These are phyloP conservation scores for Globisporangium camurandrum DNA, from an alignment of 352 stramenopile genomes.

Conservation along the genomic window DNA sequence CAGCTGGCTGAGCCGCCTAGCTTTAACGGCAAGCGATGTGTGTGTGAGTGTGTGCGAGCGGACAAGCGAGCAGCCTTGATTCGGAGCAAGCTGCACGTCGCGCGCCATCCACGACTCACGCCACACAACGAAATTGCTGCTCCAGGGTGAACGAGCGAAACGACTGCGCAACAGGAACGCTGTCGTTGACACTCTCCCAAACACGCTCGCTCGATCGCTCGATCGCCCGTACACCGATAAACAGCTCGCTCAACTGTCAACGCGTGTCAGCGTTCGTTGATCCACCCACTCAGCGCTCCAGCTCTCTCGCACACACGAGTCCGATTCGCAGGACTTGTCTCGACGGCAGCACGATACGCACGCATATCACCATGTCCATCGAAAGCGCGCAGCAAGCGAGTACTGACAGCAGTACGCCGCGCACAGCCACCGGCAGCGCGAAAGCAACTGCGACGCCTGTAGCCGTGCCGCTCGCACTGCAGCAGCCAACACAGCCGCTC, in stretches of 20 bases:
- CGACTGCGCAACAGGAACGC: conserved; percentile 17
- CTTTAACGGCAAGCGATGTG: background rate
- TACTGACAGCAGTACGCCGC: conserved; percentile 14
- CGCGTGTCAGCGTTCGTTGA: no score
- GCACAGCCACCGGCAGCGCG: conserved; percentile 8
- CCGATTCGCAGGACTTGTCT: conserved; percentile 13
- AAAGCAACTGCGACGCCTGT: conserved; percentile 9
- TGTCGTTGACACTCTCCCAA: background rate
- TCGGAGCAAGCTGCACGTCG: no score
- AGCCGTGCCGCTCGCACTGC: conserved; percentile 8
- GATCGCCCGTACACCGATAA: background rate
- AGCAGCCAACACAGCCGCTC: conserved; percentile 17
- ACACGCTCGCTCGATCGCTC: background rate
- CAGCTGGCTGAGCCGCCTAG: background rate
- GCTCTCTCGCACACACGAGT: background rate
- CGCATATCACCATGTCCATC: conserved; percentile 29
- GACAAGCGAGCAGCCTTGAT: background rate
- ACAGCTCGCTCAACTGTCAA: background rate
- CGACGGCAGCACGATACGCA: background rate
- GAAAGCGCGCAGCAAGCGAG: conserved; percentile 21
- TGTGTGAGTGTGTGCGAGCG: background rate
- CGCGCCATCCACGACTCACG: no score
- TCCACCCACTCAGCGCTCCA: background rate
- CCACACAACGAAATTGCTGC: conserved; percentile 18
- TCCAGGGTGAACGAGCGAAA: conserved; percentile 9